Evolutionary conservation across 2,329 filamentous ascomycete species (phyloP).

Genomic region (Epichloe gansuensis): DNA sequence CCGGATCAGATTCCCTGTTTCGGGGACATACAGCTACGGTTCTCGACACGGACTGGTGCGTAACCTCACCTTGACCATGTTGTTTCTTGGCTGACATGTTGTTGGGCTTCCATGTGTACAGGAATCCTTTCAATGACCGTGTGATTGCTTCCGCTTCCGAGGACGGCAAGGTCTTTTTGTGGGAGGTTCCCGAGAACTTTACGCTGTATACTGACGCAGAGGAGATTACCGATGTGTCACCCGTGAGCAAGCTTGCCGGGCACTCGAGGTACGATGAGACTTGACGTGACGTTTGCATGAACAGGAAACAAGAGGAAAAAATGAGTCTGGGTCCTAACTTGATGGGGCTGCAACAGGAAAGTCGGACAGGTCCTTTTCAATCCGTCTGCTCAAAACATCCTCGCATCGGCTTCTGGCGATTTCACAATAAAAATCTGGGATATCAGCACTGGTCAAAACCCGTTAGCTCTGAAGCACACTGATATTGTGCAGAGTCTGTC

Average conservation of each 20-base stretch:
- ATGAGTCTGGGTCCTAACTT: background rate
- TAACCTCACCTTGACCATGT: background rate
- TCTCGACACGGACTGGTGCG: slow-evolving; percentile 88
- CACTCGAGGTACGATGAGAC: slow-evolving; percentile 57
- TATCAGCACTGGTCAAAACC: slow-evolving; percentile 62
- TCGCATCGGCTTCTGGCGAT: slow-evolving; percentile 90
- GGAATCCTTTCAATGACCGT: slow-evolving; percentile 93
- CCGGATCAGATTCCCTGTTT: slow-evolving; percentile 93
- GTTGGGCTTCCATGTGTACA: slow-evolving; percentile 20
- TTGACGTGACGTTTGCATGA: background rate
- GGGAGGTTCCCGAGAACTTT: slow-evolving; percentile 86
- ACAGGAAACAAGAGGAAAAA: background rate
- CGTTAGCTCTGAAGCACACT: slow-evolving; percentile 67
- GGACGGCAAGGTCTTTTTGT: slow-evolving; percentile 93
- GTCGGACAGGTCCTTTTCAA: slow-evolving; percentile 98
- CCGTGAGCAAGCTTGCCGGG: slow-evolving; percentile 69
- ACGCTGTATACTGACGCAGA: slow-evolving; percentile 75
- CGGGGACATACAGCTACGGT: slow-evolving; percentile 92
- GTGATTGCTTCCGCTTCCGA: slow-evolving; percentile 90
- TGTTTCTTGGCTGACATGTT: background rate
- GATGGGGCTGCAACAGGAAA: slow-evolving; percentile 49
- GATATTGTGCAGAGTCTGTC: slow-evolving; percentile 94
- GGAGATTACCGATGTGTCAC: slow-evolving; percentile 68
- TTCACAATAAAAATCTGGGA: slow-evolving; percentile 96
- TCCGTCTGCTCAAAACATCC: slow-evolving; percentile 85